Conservation (phyloP, 495 filamentous ascomycete species). For the Barbatosphaeria neglecta region DNA sequence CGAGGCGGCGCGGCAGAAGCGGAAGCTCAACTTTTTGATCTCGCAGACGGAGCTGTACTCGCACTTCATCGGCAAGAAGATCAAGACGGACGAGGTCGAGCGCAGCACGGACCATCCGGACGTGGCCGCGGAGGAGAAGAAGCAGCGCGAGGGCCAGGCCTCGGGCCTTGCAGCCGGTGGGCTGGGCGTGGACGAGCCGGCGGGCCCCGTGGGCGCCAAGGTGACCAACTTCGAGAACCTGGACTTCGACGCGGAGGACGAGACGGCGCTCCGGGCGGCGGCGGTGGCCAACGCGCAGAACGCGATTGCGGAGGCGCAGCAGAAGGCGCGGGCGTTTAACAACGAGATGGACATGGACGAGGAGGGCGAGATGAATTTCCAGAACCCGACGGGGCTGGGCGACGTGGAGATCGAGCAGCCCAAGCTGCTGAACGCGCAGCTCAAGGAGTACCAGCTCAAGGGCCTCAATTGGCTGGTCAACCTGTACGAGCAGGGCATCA, state of each 20-base stretch:
- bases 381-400: conserved; percentile 90
- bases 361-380: conserved; percentile 98
- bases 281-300: conserved; percentile 94
- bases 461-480: conserved; percentile 99
- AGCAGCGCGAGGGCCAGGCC: conserved; percentile 34
- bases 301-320: conserved; percentile 88
- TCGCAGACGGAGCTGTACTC: conserved; percentile 98
- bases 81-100: conserved; percentile 90
- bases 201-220: conserved; percentile 48
- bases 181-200: conserved; percentile 47
- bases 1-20: conserved; percentile 91
- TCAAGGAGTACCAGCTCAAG: conserved; percentile 98
- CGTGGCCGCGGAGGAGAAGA: conserved; percentile 34
- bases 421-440: conserved; percentile 79
- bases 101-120: conserved; percentile 72
- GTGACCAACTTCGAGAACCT: conserved; percentile 89
- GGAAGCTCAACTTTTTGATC: conserved; percentile 98
- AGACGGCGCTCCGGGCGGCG: conserved; percentile 64
- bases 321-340: conserved; percentile 89
- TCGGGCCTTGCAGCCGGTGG: too few species aligned
- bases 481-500: conserved; percentile 98
- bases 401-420: conserved; percentile 91
- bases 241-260: conserved; percentile 93
- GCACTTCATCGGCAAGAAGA: conserved; percentile 98
- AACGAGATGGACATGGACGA: conserved; percentile 51